These are phyloP conservation scores for Aureoboletus auriporus DNA, from an alignment of 768 basidiomycete genomes.

Conservation along the genomic window DNA sequence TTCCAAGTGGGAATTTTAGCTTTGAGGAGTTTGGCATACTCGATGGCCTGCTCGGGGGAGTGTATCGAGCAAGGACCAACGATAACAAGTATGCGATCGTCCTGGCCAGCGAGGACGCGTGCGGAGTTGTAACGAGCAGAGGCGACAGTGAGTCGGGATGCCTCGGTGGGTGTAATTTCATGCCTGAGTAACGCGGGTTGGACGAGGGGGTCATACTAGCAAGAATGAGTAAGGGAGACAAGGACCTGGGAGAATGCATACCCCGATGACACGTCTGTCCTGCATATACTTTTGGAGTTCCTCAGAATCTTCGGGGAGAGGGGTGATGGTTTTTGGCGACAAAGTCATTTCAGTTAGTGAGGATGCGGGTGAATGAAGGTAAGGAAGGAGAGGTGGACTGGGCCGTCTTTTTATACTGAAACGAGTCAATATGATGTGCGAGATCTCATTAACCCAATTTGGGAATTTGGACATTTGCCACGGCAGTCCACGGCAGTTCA, in stretches of 20 bases:
- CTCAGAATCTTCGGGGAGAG: slow-evolving; percentile 60
- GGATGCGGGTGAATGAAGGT: slow-evolving; percentile 3
- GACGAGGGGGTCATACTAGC: slow-evolving; percentile 91
- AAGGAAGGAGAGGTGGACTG: slow-evolving; percentile 1
- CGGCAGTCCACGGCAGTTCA: too few relatives aligned
- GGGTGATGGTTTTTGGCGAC: slow-evolving; percentile 46
- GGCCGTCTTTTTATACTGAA: slow-evolving; percentile 29
- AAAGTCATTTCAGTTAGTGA: too few relatives aligned
- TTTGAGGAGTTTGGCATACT: slow-evolving; percentile 74
- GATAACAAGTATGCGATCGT: slow-evolving; percentile 84
- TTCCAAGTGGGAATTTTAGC: slow-evolving; percentile 61
- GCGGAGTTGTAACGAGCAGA: slow-evolving; percentile 76
- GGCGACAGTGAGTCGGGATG: slow-evolving; percentile 73
- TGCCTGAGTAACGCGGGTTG: slow-evolving; percentile 89
- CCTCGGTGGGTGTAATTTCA: slow-evolving; percentile 67
- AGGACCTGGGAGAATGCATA: slow-evolving; percentile 32
- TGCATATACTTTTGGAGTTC: slow-evolving; percentile 71
- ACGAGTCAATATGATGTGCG: not conserved
- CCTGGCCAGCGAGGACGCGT: slow-evolving; percentile 75
- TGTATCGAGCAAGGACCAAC: slow-evolving; percentile 98
- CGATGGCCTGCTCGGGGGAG: slow-evolving; percentile 77
- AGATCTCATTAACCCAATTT: too few relatives aligned
- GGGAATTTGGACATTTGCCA: too few relatives aligned
- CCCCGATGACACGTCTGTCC: slow-evolving; percentile 77
- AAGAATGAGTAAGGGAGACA: slow-evolving; percentile 7